phyloP scores from a whole-genome alignment of 768 basidiomycete genomes.

The Cystoderma amianthinum region DNA sequence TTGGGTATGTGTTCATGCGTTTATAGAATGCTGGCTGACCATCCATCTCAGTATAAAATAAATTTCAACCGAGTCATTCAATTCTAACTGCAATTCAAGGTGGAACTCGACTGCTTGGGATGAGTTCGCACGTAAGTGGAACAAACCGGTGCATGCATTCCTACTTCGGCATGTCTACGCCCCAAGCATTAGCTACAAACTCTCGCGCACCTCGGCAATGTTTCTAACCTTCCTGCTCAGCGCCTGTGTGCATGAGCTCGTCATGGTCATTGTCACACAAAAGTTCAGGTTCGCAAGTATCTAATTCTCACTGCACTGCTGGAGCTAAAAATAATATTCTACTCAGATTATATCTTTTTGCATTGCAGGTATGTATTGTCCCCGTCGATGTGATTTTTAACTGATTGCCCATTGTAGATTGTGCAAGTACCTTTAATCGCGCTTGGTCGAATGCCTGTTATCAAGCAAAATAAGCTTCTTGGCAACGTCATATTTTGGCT shows the following conservation, averaged over 20 bases:
- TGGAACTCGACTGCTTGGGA: conserved; percentile 99
- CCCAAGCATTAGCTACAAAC: conserved; percentile 72
- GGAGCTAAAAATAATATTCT: not conserved
- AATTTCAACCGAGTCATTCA: too few species aligned
- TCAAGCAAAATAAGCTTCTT: conserved; percentile 77
- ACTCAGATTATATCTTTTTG: conserved; percentile 78
- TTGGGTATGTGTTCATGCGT: conserved; percentile 55
- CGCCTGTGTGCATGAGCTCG: conserved; percentile 87
- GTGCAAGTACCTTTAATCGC: conserved; percentile 90
- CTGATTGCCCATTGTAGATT: conserved; percentile 39
- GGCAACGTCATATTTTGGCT: conserved; percentile 92
- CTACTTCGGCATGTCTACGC: conserved; percentile 94
- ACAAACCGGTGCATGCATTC: conserved; percentile 93
- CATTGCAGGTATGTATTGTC: conserved; percentile 45
- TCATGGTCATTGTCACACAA: conserved; percentile 92
- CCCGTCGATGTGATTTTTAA: conserved; percentile 1
- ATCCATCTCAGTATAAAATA: too few species aligned
- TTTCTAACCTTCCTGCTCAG: conserved; percentile 89
- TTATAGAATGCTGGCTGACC: too few species aligned
- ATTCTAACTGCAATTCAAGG: conserved; percentile 23
- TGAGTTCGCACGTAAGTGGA: conserved; percentile 98
- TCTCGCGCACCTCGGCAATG: conserved; percentile 80
- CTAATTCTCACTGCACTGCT: not conserved
- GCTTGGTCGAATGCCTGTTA: conserved; percentile 64
- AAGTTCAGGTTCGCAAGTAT: conserved; percentile 68